A percentile compares a stretch with the other conserved stretches of the same genome.
These are phyloP conservation scores for Macrophomina phaseolina DNA, from an alignment of 2,329 filamentous ascomycete species.

Conservation along the genomic window DNA sequence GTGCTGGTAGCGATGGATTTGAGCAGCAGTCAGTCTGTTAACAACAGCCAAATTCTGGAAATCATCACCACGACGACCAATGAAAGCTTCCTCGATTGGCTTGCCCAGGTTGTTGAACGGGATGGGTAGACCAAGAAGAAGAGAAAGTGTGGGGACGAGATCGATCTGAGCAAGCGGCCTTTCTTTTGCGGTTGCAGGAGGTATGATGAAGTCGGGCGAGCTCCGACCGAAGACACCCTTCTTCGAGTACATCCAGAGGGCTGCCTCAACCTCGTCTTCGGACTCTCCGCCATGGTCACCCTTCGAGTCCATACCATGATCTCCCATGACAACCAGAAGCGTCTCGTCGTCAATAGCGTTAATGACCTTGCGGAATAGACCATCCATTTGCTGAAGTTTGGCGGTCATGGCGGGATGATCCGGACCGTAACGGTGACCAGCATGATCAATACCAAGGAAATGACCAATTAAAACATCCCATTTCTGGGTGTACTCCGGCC, in stretches of 20 bases:
- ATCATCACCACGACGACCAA: constrained; percentile 69
- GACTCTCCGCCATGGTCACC: constrained; percentile 99
- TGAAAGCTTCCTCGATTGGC: constrained; percentile 93
- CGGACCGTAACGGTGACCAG: constrained; percentile 93
- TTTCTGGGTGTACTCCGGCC: constrained; percentile 65
- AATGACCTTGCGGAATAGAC: constrained; percentile 74
- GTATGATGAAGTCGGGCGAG: constrained; percentile 61
- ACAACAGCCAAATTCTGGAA: constrained; percentile 80
- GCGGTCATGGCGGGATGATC: constrained; percentile 89
- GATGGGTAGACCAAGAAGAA: constrained; percentile 88
- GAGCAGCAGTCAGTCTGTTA: constrained; percentile 77
- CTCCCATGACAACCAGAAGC: constrained; percentile 94
- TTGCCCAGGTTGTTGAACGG: constrained; percentile 94
- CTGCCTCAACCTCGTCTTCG: constrained; percentile 91
- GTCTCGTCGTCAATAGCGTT: constrained; percentile 80
- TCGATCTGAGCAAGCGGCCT: constrained; percentile 86
- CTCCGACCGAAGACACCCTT: constrained; percentile 82
- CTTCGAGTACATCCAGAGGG: constrained; percentile 98
- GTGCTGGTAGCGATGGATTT: constrained; percentile 86
- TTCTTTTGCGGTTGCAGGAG: constrained; percentile 74
- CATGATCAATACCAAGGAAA: constrained; percentile 94
- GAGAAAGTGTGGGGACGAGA: constrained; percentile 86
- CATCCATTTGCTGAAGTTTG: constrained; percentile 91
- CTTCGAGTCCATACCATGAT: constrained; percentile 97
- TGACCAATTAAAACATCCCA: constrained; percentile 98